Evolutionary conservation across 768 basidiomycete genomes (phyloP).

Genomic region (Rhodotorula sphaerocarpa): DNA sequence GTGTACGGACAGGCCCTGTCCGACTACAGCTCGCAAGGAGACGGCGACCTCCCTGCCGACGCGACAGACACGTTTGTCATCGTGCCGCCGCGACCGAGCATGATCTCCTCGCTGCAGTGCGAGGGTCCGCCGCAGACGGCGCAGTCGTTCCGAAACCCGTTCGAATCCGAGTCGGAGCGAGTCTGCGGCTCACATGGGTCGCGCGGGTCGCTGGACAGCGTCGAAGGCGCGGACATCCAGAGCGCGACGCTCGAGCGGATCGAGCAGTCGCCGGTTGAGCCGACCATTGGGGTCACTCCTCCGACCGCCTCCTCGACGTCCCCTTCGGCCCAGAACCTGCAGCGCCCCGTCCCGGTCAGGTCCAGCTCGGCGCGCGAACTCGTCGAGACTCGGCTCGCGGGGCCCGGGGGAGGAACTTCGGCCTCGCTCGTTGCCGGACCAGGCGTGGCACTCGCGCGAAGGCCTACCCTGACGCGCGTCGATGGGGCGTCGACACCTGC

Average conservation of each 20-base stretch:
- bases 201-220: not conserved
- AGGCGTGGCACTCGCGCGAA: slow-evolving; percentile 2
- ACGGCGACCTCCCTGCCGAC: not conserved
- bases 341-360: not conserved
- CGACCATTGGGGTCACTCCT: too few species aligned
- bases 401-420: too few species aligned
- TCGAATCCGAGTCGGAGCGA: not conserved
- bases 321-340: too few species aligned
- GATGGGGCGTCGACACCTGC: too few species aligned
- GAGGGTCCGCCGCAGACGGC: not conserved
- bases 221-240: not conserved
- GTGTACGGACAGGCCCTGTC: slow-evolving; percentile 1
- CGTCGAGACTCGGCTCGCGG: not conserved
- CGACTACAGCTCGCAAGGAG: not conserved
- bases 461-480: slow-evolving; percentile 7
- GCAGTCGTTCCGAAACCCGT: slow-evolving; percentile 7
- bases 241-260: not conserved
- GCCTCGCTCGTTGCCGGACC: not conserved
- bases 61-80: not conserved
- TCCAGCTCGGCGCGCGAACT: not conserved
- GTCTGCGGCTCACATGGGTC: not conserved
- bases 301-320: not conserved
- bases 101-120: not conserved
- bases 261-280: too few species aligned
- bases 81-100: not conserved